Conservation (phyloP, 164 flowering plant genomes). For the Liquidambar formosana region DNA sequence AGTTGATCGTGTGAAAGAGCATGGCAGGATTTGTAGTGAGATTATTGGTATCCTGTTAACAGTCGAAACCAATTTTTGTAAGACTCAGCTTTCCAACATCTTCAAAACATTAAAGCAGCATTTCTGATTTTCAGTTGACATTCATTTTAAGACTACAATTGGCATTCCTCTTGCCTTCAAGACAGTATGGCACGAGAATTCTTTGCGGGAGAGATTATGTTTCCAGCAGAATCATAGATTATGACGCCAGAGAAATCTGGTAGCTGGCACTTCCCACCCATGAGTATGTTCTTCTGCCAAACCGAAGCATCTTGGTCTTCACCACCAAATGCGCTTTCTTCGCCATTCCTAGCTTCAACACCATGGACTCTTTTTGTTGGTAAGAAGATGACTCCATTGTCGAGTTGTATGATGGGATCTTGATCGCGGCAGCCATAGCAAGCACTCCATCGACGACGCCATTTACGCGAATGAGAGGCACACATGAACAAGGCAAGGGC, state of each 20-base stretch:
- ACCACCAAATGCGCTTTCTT: constrained; percentile 11
- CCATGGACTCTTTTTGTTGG: constrained; percentile 2
- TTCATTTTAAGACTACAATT: too few relatives aligned
- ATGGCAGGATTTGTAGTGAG: too few relatives aligned
- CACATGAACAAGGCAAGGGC: constrained; percentile 62
- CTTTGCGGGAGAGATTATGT: constrained; percentile 41
- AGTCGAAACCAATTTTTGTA: too few relatives aligned
- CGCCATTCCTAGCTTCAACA: constrained; percentile 1
- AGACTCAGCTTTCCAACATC: too few relatives aligned
- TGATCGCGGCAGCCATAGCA: constrained; percentile 27
- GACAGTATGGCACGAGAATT: constrained; percentile 28
- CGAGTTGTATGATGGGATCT: constrained; percentile 51
- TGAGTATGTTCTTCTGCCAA: constrained; percentile 85
- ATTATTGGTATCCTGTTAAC: too few relatives aligned
- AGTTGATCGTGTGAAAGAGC: too few relatives aligned
- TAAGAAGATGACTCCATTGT: constrained; percentile 26
- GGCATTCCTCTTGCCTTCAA: constrained; percentile 27
- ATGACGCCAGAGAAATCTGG: constrained; percentile 89
- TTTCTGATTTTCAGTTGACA: not conserved
- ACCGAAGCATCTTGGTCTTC: constrained; percentile 37
- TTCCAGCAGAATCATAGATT: constrained; percentile 67
- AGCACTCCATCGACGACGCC: constrained; percentile 35
- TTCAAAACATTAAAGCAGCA: not conserved
- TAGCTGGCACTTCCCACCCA: constrained; percentile 87
- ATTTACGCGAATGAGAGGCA: constrained; percentile 56